A percentile compares a stretch with the other conserved stretches of the same genome.
Conservation (phyloP, 352 stramenopile species). For the Phytophthora ohioensis region DNA sequence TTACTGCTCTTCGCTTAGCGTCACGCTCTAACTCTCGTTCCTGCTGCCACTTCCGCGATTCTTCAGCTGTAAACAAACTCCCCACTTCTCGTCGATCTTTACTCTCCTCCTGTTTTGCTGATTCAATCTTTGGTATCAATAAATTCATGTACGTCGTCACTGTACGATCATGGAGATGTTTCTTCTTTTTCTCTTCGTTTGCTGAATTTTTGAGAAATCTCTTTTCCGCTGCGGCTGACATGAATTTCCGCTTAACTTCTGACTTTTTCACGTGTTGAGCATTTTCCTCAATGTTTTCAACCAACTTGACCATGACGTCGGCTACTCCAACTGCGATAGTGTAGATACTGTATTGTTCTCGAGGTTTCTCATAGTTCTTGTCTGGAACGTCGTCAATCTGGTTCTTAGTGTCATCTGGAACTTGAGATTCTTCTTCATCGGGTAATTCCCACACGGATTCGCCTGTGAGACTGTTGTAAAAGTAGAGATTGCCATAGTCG, state of each 20-base stretch:
- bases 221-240: slow-evolving; percentile 59
- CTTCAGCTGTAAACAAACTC: slow-evolving; percentile 59
- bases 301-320: slow-evolving; percentile 50
- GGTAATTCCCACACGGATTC: slow-evolving; percentile 81
- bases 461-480: slow-evolving; percentile 72
- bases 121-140: slow-evolving; percentile 37
- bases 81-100: slow-evolving; percentile 42
- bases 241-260: slow-evolving; percentile 48
- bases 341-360: slow-evolving; percentile 40
- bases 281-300: slow-evolving; percentile 47
- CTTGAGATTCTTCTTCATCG: slow-evolving; percentile 38
- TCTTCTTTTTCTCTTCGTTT: slow-evolving; percentile 51
- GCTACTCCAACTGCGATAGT: slow-evolving; percentile 59
- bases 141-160: slow-evolving; percentile 55
- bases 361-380: slow-evolving; percentile 3
- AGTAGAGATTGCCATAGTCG: slow-evolving; percentile 79
- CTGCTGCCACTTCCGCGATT: slow-evolving; percentile 55
- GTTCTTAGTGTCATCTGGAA: background rate
- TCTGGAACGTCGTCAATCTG: background rate
- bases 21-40: slow-evolving; percentile 57
- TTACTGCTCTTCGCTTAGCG: slow-evolving; percentile 43
- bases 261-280: slow-evolving; percentile 31
- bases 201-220: slow-evolving; percentile 55
- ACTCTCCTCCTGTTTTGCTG: slow-evolving; percentile 1
- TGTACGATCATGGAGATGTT: slow-evolving; percentile 43